Evolutionary conservation across 2,329 filamentous ascomycete species (phyloP).

Genomic region (Ilyonectria robusta): DNA sequence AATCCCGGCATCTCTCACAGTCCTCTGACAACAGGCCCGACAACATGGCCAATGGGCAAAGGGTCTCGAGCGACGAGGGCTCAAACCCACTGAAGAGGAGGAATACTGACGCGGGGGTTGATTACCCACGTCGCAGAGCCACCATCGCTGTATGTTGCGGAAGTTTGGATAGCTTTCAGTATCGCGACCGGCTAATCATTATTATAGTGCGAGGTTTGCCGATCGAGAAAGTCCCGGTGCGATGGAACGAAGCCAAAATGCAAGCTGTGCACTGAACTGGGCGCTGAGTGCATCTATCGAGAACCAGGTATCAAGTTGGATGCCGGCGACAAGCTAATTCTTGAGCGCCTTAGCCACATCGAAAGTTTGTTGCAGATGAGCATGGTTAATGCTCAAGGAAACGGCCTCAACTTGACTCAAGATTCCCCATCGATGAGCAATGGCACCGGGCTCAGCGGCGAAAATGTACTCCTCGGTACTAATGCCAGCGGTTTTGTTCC

Average conservation of each 20-base stretch:
- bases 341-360: slow-evolving; percentile 83
- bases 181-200: slow-evolving; percentile 35
- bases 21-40: slow-evolving; percentile 65
- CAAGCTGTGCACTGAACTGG: slow-evolving; percentile 85
- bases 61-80: slow-evolving; percentile 64
- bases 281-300: slow-evolving; percentile 86
- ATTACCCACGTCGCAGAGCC: slow-evolving; percentile 75
- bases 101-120: slow-evolving; percentile 72
- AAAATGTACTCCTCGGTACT: slow-evolving; percentile 63
- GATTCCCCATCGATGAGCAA: slow-evolving; percentile 77
- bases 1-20: slow-evolving; percentile 69
- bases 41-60: slow-evolving; percentile 60
- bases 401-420: slow-evolving; percentile 69
- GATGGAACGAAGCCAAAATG: slow-evolving; percentile 87
- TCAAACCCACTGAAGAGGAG: slow-evolving; percentile 73
- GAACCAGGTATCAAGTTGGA: slow-evolving; percentile 91
- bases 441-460: slow-evolving; percentile 71
- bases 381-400: slow-evolving; percentile 66
- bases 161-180: neutral
- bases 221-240: slow-evolving; percentile 84
- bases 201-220: slow-evolving; percentile 82
- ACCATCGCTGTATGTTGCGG: slow-evolving; percentile 73
- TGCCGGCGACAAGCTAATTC: slow-evolving; percentile 87
- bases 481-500: slow-evolving; percentile 64
- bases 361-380: slow-evolving; percentile 83